Evolutionary conservation across 1,139 yeast genomes (phyloP).

Genomic region (Taphrina confusa): DNA sequence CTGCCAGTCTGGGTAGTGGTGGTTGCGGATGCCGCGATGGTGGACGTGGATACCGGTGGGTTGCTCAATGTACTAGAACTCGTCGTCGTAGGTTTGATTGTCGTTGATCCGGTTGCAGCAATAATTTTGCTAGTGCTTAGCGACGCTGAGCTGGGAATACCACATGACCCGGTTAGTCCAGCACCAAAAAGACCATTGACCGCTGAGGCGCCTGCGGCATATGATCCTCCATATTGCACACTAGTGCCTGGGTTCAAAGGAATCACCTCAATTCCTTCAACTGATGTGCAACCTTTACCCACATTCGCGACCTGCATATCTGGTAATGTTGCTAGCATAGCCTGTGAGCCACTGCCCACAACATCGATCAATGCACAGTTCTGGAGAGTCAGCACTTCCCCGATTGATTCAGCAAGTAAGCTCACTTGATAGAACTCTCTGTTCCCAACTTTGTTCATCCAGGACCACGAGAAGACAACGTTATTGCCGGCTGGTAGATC

Average conservation of each 20-base stretch:
- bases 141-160: no score
- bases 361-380: conserved; percentile 45
- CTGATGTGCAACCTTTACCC: conserved; percentile 22
- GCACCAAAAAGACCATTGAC: conserved; percentile 18
- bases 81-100: background rate
- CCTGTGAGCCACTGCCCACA: conserved; percentile 34
- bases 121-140: background rate
- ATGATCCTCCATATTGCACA: conserved; percentile 27
- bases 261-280: conserved; percentile 27
- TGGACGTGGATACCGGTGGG: background rate
- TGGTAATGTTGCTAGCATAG: conserved; percentile 38
- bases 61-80: background rate
- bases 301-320: conserved; percentile 29
- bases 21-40: background rate
- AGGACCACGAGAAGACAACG: conserved; percentile 44
- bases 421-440: conserved; percentile 41
- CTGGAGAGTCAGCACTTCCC: no score
- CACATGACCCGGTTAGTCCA: conserved; percentile 25
- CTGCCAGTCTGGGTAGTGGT: background rate
- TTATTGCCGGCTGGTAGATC: conserved; percentile 42
- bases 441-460: conserved; percentile 43
- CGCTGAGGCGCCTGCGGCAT: conserved; percentile 13
- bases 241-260: conserved; percentile 17
- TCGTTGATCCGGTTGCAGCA: background rate
- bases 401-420: background rate